These are phyloP conservation scores for Phaeomoniella chlamydospora DNA, from an alignment of 2,329 filamentous ascomycete genomes.

Conservation along the genomic window DNA sequence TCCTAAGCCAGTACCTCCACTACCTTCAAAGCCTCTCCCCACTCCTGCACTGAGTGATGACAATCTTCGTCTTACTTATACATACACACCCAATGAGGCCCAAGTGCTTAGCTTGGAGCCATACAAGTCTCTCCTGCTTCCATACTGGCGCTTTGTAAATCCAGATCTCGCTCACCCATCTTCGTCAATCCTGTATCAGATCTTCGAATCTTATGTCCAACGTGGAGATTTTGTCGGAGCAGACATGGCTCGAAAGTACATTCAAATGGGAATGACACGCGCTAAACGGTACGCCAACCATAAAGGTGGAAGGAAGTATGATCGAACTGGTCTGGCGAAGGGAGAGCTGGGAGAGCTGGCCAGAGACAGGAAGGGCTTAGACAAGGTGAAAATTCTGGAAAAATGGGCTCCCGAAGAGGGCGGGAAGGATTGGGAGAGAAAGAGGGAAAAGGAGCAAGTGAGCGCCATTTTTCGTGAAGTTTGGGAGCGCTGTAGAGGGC, in stretches of 20 bases:
- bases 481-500: slow-evolving; percentile 28
- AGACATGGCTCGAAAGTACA: slow-evolving; percentile 50
- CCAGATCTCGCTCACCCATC: slow-evolving; percentile 35
- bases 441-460: slow-evolving; percentile 30
- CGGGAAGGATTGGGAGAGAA: slow-evolving; percentile 25
- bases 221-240: slow-evolving; percentile 46
- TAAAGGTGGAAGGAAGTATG: slow-evolving; percentile 41
- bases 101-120: slow-evolving; percentile 49
- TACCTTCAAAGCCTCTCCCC: slow-evolving; percentile 7
- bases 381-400: slow-evolving; percentile 38
- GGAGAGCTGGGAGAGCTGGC: slow-evolving; percentile 41
- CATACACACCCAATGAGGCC: slow-evolving; percentile 45
- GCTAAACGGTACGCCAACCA: slow-evolving; percentile 45
- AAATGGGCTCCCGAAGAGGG: slow-evolving; percentile 21
- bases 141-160: slow-evolving; percentile 45
- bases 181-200: slow-evolving; percentile 30
- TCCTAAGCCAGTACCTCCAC: slow-evolving; percentile 5
- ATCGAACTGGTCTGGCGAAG: slow-evolving; percentile 28
- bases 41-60: slow-evolving; percentile 9
- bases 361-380: slow-evolving; percentile 41
- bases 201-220: slow-evolving; percentile 38
- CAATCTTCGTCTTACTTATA: slow-evolving; percentile 25
- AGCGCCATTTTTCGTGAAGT: slow-evolving; percentile 25
- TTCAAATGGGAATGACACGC: slow-evolving; percentile 53
- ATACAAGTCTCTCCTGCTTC: slow-evolving; percentile 46